Base-by-base conservation (phyloP, 805 yeast genomes). In the Yarrowia bubula region DNA sequence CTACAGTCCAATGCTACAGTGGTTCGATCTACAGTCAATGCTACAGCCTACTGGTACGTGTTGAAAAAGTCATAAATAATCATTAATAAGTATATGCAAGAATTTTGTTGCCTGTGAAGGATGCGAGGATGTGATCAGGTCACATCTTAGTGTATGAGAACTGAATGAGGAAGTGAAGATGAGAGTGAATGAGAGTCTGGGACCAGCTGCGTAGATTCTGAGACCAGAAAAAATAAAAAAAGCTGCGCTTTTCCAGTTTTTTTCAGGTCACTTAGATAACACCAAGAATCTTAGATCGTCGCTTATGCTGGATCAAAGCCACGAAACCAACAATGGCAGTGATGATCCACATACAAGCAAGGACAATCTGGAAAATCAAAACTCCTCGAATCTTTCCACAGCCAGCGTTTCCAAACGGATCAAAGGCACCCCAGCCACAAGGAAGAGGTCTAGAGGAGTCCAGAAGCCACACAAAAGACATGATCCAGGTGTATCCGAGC, bases 371-470 rank as follows among this genome's bases (percentile, higher is more conserved):
- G 41, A 69, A 48, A 22, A 72, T 66, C 28, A 72, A 65, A 10
- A 71, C 71, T 8, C 72, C 67, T 42, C 74, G 64, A 28, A 67
- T 66, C 60, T 72, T 72, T 10, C 70, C 72, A 50, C 74, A 72
- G 17, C 65, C 53, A 47, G 67, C 65, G 44, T 67, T 62, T 37
- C 72, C 72, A 66, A 72, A 72, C 10, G 74, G 74, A 38, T 72
- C 70, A 67, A 72, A 71, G 6, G 73, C 58, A 4, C 62, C 9
- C 72, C 74, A 70, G 6, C 66, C 66, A 39, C 74, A 72, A 13
- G 69, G 28, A 17, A 71, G 57, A 13, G 73, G 72, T 17, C 37
- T 8, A 8, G 41, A 35, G n/a, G 55, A 37, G 55, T 61, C 65
- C 57, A 61, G 57, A 2, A 61, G 47, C 65, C 64, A 60, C 50